Evolutionary conservation across 768 basidiomycete genomes (phyloP).

Genomic region (Mycena crocata): DNA sequence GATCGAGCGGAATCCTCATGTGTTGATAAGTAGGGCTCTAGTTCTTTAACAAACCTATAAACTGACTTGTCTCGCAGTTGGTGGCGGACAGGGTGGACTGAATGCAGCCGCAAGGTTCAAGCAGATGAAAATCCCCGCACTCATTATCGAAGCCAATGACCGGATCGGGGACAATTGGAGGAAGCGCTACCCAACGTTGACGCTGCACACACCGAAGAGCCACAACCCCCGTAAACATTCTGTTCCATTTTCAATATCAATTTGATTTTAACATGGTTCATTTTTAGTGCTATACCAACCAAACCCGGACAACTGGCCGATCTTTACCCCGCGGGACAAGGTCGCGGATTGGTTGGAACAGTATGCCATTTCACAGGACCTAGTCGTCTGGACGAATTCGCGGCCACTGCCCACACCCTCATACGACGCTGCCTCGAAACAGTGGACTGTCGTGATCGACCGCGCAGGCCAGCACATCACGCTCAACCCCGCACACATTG

Average conservation of each 20-base stretch:
- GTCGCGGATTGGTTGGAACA: conserved; percentile 57
- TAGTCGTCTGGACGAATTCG: conserved; percentile 55
- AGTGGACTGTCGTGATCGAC: conserved; percentile 48
- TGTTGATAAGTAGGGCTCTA: conserved; percentile 29
- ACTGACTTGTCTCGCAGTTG: conserved; percentile 41
- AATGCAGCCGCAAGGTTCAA: conserved; percentile 54
- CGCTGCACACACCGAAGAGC: conserved; percentile 54
- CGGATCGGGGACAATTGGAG: conserved; percentile 57
- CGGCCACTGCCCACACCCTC: conserved; percentile 42
- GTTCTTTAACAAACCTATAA: too few relatives aligned
- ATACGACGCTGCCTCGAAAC: conserved; percentile 43
- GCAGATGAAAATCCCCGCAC: conserved; percentile 50
- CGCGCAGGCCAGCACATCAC: conserved; percentile 40
- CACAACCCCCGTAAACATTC: conserved; percentile 8
- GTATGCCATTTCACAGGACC: conserved; percentile 53
- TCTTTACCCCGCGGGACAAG: conserved; percentile 54
- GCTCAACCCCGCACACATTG: conserved; percentile 51
- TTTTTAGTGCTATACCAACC: conserved; percentile 52
- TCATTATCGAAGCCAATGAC: conserved; percentile 50
- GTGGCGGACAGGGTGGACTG: conserved; percentile 56
- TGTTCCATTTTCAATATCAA: background rate
- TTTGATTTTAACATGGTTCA: conserved; percentile 43
- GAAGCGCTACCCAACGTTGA: conserved; percentile 54
- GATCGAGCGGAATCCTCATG: conserved; percentile 52
- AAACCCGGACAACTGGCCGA: conserved; percentile 54